Conservation (phyloP, 164 flowering plant genomes). For the Litsea cubeba region DNA sequence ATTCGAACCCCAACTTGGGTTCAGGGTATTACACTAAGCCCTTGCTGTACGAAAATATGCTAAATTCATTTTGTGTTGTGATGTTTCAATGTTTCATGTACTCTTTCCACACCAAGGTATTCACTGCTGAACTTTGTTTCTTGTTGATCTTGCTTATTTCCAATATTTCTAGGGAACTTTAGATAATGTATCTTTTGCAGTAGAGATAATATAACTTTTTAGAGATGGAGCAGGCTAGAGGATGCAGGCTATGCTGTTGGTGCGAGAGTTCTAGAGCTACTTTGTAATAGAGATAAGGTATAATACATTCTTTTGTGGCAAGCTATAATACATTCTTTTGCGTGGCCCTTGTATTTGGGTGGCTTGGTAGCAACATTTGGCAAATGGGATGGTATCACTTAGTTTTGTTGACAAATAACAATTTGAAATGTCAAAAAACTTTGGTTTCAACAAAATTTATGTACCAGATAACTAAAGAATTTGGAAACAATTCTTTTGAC, state of each 20-base stretch:
- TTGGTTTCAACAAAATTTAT: too few relatives aligned
- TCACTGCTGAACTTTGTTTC: background rate
- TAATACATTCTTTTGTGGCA: slow-evolving; percentile 7
- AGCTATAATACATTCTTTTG: slow-evolving; percentile 35
- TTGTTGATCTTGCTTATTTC: background rate
- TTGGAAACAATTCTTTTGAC: too few relatives aligned
- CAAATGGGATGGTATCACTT: background rate
- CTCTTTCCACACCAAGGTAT: background rate
- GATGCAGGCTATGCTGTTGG: slow-evolving; percentile 99
- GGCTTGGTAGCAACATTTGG: background rate
- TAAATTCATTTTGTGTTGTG: too few relatives aligned
- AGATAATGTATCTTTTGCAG: slow-evolving; percentile 1
- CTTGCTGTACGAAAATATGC: too few relatives aligned
- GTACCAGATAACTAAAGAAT: too few relatives aligned
- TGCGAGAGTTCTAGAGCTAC: slow-evolving; percentile 86
- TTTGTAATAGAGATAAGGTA: slow-evolving; percentile 97
- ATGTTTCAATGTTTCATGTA: background rate
- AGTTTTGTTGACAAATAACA: too few relatives aligned
- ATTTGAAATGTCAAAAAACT: too few relatives aligned
- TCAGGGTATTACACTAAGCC: too few relatives aligned
- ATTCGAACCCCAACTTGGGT: too few relatives aligned
- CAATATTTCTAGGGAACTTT: background rate
- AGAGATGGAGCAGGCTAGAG: slow-evolving; percentile 61
- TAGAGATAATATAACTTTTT: slow-evolving; percentile 5
- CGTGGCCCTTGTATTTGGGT: background rate